Base-by-base conservation (phyloP, 192 early-diverging fungal genomes). In the Geosiphon pyriformis region DNA sequence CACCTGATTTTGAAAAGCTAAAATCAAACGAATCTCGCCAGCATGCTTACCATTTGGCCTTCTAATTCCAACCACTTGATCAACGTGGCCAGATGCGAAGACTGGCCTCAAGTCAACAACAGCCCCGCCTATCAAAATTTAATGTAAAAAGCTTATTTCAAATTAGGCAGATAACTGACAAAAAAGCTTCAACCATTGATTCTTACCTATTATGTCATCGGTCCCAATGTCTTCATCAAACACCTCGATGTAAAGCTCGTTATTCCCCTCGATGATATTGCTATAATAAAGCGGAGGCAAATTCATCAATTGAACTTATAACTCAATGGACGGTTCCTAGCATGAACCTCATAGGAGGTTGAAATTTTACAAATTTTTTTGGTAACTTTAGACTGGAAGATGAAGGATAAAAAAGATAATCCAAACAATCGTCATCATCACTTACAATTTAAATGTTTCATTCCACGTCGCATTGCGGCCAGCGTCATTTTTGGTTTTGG, bases 401-500 rank as follows among this genome's bases (percentile, higher is more conserved):
- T n/a, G n/a, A n/a, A n/a, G n/a, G n/a, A n/a, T n/a, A n/a, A n/a
- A n/a, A n/a, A n/a, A n/a, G n/a, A n/a, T n/a, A n/a, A n/a, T n/a
- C n/a, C n/a, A 0, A 11, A 11, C 53, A 26, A n/a, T 30, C 18
- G 4, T 33, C 18, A 29, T 47, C 25, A 17, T 18, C 26, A 46
- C 60, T 32, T 61, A 61, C 60, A 61, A 48, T 0, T 1, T 18
- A 4, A 61, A 27, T 18, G 22, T 23, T 46, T 61, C 23, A 23
- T 61, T 46, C 60, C 60, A 61, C 27, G 34, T 26, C 12, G 42
- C 60, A 46, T 48, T 32, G n/a, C 25, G 18, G 12, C 60, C 60
- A 61, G 46, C 20, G 48, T 48, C 12, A 4, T 61, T 6, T 17
- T 47, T 23, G 2, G 42, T 37, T 15, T 29, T 23, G 18, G 60